phyloP scores from a whole-genome alignment of 2,329 filamentous ascomycete genomes.

The Aciculosporium take region DNA sequence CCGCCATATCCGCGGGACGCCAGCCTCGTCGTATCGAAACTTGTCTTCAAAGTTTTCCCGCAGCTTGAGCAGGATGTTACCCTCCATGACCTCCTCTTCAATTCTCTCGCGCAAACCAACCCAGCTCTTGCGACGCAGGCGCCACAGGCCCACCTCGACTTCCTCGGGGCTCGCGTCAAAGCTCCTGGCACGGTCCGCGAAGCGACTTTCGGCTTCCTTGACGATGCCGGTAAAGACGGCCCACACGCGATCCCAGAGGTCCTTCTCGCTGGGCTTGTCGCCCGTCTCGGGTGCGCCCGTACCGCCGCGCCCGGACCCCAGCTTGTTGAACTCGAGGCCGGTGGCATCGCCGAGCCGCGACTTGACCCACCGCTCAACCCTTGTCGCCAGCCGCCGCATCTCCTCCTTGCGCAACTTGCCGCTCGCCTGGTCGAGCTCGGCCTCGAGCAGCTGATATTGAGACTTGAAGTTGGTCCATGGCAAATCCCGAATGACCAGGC shows the following conservation, averaged over 20 bases:
- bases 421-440: conserved; percentile 84
- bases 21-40: conserved; percentile 91
- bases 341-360: conserved; percentile 76
- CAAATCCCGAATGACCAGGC: conserved; percentile 62
- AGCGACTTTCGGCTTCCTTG: conserved; percentile 69
- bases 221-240: conserved; percentile 69
- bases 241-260: conserved; percentile 96
- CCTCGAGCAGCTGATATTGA: conserved; percentile 66
- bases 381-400: conserved; percentile 80
- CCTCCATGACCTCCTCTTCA: conserved; percentile 96
- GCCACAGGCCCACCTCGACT: conserved; percentile 84
- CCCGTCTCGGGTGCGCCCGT: conserved; percentile 66
- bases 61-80: conserved; percentile 87
- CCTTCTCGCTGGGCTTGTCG: conserved; percentile 65
- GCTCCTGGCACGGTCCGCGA: conserved; percentile 77
- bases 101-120: conserved; percentile 77
- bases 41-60: conserved; percentile 98
- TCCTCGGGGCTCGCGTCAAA: conserved; percentile 88
- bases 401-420: conserved; percentile 79
- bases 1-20: conserved; percentile 91
- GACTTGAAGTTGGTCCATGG: conserved; percentile 79
- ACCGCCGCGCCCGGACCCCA: conserved; percentile 76
- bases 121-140: conserved; percentile 88
- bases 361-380: conserved; percentile 88
- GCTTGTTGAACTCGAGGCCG: conserved; percentile 88